These are phyloP conservation scores for Macaranga tanarius DNA, from an alignment of 441 rosid genomes.

Conservation along the genomic window DNA sequence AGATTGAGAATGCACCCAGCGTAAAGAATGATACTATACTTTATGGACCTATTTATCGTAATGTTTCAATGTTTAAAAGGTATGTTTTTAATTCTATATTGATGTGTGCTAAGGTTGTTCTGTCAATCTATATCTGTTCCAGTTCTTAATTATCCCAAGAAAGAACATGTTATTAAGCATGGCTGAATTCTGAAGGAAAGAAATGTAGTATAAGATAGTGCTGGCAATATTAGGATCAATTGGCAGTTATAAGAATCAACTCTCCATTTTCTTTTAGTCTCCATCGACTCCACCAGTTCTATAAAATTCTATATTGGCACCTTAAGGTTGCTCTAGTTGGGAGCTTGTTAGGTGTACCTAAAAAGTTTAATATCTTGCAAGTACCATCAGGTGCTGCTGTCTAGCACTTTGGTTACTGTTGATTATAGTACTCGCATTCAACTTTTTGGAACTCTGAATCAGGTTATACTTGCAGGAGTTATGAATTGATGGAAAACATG, in stretches of 20 bases:
- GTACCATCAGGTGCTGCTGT: background rate
- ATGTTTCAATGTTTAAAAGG: conserved; percentile 71
- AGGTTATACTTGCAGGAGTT: conserved; percentile 51
- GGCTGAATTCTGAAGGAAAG: background rate
- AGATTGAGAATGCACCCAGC: conserved; percentile 60
- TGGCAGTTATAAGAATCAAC: too few relatives aligned
- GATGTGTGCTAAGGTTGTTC: background rate
- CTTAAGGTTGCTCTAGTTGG: background rate
- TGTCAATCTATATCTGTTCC: background rate
- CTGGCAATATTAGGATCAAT: too few relatives aligned
- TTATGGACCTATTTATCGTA: conserved; percentile 63
- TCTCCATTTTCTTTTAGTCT: too few relatives aligned
- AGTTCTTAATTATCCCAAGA: background rate
- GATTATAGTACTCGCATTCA: background rate
- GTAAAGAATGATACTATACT: conserved; percentile 42
- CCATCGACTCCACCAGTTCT: too few relatives aligned
- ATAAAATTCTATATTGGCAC: too few relatives aligned
- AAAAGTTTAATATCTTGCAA: background rate
- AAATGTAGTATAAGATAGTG: too few relatives aligned
- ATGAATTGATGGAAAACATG: conserved; percentile 73
- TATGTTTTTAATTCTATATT: conserved; percentile 16
- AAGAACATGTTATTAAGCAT: background rate
- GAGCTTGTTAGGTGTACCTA: background rate
- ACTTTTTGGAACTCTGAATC: conserved; percentile 1
- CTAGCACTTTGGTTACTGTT: background rate